phyloP scores from a whole-genome alignment of 192 early-diverging fungal species.

The Backusella luteola region DNA sequence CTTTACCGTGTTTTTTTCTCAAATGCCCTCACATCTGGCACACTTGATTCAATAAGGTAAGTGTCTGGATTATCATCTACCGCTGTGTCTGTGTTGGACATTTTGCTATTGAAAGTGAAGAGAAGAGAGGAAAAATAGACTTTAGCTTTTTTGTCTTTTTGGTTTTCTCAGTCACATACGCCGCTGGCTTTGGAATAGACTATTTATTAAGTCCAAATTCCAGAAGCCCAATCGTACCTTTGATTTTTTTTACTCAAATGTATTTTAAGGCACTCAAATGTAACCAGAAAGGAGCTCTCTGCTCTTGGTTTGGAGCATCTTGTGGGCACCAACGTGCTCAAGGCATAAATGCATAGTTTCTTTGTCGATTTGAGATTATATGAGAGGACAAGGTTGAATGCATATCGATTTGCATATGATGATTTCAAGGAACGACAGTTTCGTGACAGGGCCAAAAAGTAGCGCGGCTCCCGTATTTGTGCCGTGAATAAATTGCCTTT shows the following conservation, averaged over 20 bases:
- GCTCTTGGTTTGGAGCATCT: constrained; percentile 87
- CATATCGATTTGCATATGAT: constrained; percentile 94
- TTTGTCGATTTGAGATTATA: constrained; percentile 95
- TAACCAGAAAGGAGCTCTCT: constrained; percentile 79
- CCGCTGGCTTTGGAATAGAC: not conserved
- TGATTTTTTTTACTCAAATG: too few species aligned
- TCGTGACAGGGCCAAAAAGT: constrained; percentile 79
- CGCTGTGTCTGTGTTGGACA: not conserved
- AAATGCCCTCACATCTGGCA: constrained; percentile 45
- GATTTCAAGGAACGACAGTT: constrained; percentile 82
- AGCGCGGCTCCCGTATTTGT: constrained; percentile 84
- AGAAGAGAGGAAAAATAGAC: not conserved
- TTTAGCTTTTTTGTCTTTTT: not conserved
- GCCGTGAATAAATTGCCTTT: constrained; percentile 85
- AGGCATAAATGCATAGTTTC: constrained; percentile 99
- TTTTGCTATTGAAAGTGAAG: not conserved
- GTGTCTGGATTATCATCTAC: constrained; percentile 38
- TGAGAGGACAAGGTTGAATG: constrained; percentile 91
- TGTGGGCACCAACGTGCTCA: constrained; percentile 88
- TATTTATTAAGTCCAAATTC: not conserved
- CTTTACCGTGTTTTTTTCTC: constrained; percentile 49
- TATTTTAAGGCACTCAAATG: too few species aligned
- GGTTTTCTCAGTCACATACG: not conserved
- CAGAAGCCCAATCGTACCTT: not conserved
- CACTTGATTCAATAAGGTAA: constrained; percentile 39